Base-by-base conservation (phyloP, 257 asterid genomes). In the Solanum stenotomum region DNA sequence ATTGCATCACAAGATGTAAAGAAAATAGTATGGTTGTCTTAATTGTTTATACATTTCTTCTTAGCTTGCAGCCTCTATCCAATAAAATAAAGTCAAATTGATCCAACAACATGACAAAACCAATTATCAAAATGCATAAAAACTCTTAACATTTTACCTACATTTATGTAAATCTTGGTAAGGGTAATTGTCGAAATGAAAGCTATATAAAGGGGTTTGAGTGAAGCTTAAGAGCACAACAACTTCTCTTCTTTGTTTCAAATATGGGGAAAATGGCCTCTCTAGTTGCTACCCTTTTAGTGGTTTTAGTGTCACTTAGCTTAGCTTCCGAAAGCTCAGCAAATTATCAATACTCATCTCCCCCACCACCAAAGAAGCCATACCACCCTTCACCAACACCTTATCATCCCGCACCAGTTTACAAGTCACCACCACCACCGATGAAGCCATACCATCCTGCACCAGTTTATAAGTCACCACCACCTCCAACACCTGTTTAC, bases 221-320 rank as follows among this genome's bases (percentile, higher is more conserved):
- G 6, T 49, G 68, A 10, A 46, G 33, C 46, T 46, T 72, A 16
- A 29, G 27, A 27, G 4, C 13, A 42, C 44, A 37, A 13, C 63
- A 86, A 56, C 46, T 72, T 42, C 14, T 33, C 33, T 23, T 31
- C 25, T 86, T 46, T 74, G 31, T 52, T 52, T 25, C 35, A 2
- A 79, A 79, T 67, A 40, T 74, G 52, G 56, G 82, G 16, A 63
- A 49, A 82, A 88, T 88, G 90, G 78, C 86, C 71, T 84, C 79
- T 74, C 85, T 84, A 18, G 1, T 84, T 33, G 35, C 68, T 52
- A 18, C 88, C 37, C 67, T 88, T 33, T 35, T 88, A 74, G 88
- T 88, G 2, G 42, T 84, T 82, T n/a, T 72, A 49, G 85, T 88
- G 5, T 56, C 90, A 8, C 40, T 88, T 1, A 72, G 35, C 88